Conservation (phyloP, 805 yeast genomes). For the Clavispora phyllophila region DNA sequence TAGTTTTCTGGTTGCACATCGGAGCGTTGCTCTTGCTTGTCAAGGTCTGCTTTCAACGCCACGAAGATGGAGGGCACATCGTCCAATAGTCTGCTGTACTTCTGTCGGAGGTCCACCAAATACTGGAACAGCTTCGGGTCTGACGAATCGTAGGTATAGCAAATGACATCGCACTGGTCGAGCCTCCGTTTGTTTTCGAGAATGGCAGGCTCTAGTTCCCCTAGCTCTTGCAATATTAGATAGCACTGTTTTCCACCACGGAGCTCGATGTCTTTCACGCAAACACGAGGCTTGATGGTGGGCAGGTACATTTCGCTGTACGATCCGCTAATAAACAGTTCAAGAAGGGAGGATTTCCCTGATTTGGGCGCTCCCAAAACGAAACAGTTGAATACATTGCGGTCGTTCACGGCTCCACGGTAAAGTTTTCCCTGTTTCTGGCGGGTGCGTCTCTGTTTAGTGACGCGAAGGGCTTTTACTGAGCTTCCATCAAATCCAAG, state of each 20-base stretch:
- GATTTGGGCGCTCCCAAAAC: slow-evolving; percentile 79
- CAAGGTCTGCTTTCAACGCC: slow-evolving; percentile 92
- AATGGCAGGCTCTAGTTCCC: slow-evolving; percentile 79
- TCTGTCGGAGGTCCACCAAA: slow-evolving; percentile 62
- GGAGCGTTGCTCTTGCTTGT: slow-evolving; percentile 88
- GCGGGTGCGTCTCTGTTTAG: slow-evolving; percentile 72
- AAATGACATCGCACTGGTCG: slow-evolving; percentile 85
- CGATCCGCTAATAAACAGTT: slow-evolving; percentile 72
- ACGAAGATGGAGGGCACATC: slow-evolving; percentile 80
- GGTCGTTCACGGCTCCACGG: slow-evolving; percentile 65
- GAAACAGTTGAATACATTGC: slow-evolving; percentile 90
- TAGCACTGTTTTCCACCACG: slow-evolving; percentile 96
- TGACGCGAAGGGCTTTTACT: slow-evolving; percentile 57
- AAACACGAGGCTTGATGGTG: slow-evolving; percentile 73
- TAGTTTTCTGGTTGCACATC: slow-evolving; percentile 84
- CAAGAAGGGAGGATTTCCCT: slow-evolving; percentile 83
- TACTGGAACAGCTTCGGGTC: slow-evolving; percentile 93
- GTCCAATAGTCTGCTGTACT: slow-evolving; percentile 52
- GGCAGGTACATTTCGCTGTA: slow-evolving; percentile 73
- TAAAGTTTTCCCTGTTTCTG: slow-evolving; percentile 59
- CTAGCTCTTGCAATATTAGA: slow-evolving; percentile 83
- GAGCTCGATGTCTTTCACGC: slow-evolving; percentile 88
- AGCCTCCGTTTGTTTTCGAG: slow-evolving; percentile 63
- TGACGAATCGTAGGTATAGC: slow-evolving; percentile 87
- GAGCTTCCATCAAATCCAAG: slow-evolving; percentile 68